phyloP scores from a whole-genome alignment of 768 basidiomycete genomes.

The Suillus lakei region DNA sequence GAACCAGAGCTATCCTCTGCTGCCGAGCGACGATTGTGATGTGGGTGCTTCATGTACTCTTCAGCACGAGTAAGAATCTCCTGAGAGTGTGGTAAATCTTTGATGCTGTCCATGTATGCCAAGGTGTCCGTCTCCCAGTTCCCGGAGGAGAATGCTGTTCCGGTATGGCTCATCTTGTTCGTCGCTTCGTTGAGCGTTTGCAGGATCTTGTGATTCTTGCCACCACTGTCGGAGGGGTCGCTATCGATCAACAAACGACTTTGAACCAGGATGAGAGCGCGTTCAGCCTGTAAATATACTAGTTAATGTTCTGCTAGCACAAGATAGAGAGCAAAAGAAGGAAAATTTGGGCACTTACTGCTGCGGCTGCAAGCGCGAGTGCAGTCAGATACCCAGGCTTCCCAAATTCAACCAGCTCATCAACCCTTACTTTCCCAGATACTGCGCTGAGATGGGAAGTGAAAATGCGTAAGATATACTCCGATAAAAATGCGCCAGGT shows the following conservation, averaged over 20 bases:
- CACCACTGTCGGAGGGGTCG: neutral
- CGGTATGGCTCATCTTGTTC: neutral
- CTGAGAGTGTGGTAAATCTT: no score
- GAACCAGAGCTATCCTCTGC: no score
- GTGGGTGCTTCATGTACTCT: neutral
- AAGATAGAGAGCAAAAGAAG: neutral
- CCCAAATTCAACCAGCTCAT: constrained; percentile 1
- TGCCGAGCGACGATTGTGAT: neutral
- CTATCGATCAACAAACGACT: neutral
- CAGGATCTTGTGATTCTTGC: constrained; percentile 9
- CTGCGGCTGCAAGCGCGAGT: constrained; percentile 8
- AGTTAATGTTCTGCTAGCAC: constrained; percentile 4
- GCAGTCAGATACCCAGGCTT: constrained; percentile 5
- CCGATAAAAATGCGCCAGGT: constrained; percentile 4
- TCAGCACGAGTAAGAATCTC: neutral
- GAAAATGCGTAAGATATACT: constrained; percentile 9
- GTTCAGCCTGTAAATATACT: constrained; percentile 11
- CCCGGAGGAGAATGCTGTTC: neutral
- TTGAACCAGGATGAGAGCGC: constrained; percentile 7
- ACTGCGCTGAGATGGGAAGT: constrained; percentile 10
- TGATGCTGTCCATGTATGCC: neutral
- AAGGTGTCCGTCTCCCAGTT: neutral
- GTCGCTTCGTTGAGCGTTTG: constrained; percentile 15
- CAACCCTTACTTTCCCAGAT: constrained; percentile 3
- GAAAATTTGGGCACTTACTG: no score